Evolutionary conservation across 2,329 filamentous ascomycete species (phyloP).

Genomic region (Ceratocystis papillata): DNA sequence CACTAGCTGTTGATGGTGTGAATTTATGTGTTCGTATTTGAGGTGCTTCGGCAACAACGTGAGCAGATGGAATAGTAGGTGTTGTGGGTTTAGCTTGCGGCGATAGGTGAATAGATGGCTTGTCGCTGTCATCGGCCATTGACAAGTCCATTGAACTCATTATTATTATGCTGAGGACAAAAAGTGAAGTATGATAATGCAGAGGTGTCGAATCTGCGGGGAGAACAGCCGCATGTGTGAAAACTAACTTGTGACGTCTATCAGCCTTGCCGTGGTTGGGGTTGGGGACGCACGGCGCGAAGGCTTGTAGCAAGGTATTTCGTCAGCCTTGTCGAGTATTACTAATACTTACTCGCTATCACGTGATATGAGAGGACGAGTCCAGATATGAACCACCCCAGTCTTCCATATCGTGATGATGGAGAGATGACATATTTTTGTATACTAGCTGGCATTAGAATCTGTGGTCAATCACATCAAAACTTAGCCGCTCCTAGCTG

Average conservation of each 20-base stretch:
- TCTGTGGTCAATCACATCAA: too few species aligned
- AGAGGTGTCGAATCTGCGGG: neutral
- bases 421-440: too few species aligned
- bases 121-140: neutral
- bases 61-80: neutral
- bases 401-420: too few species aligned
- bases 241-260: neutral
- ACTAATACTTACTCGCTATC: neutral
- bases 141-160: slow-evolving; percentile 2
- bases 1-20: slow-evolving; percentile 7
- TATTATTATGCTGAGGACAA: neutral
- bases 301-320: neutral
- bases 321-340: neutral
- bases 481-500: too few species aligned
- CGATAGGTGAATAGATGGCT: neutral
- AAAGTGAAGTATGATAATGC: neutral
- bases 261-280: neutral
- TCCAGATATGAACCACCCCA: too few species aligned
- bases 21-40: neutral
- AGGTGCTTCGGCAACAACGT: neutral
- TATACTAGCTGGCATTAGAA: too few species aligned
- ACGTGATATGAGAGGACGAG: too few species aligned
- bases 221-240: neutral
- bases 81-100: neutral
- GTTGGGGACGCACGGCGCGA: neutral